These are phyloP conservation scores for Gossypium stocksii DNA, from an alignment of 345 rosid species.

Conservation along the genomic window DNA sequence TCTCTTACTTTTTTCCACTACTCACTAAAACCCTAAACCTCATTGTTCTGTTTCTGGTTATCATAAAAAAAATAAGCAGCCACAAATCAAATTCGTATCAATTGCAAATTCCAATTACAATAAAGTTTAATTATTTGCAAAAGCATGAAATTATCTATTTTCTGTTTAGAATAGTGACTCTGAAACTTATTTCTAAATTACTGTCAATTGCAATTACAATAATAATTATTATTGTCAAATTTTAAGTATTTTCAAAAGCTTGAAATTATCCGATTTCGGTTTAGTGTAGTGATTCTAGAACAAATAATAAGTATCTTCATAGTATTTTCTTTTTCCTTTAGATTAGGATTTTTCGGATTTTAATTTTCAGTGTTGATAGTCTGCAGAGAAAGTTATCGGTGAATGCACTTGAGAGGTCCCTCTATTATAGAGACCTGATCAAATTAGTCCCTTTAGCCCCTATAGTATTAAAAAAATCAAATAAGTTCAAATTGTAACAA, in stretches of 20 bases:
- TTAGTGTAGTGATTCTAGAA: neutral
- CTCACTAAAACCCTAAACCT: constrained; percentile 4
- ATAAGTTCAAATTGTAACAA: too few relatives aligned
- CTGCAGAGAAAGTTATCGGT: neutral
- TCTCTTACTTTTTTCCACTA: neutral
- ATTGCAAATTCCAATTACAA: neutral
- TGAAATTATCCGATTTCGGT: neutral
- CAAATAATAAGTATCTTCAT: neutral
- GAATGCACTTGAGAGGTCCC: too few relatives aligned
- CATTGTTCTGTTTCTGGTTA: neutral
- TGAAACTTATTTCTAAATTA: too few relatives aligned
- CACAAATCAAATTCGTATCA: too few relatives aligned
- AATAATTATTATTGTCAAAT: too few relatives aligned
- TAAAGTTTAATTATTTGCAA: neutral
- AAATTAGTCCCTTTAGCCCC: too few relatives aligned
- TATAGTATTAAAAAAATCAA: too few relatives aligned
- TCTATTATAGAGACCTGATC: too few relatives aligned
- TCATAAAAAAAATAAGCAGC: neutral
- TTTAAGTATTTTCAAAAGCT: too few relatives aligned
- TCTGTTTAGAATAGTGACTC: too few relatives aligned
- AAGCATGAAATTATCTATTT: neutral
- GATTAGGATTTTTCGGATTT: neutral
- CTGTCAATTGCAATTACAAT: too few relatives aligned
- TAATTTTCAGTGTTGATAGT: neutral
- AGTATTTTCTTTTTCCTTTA: neutral